These are phyloP conservation scores for Fraxinus albicans DNA, from an alignment of 305 asterid genomes.

Conservation along the genomic window DNA sequence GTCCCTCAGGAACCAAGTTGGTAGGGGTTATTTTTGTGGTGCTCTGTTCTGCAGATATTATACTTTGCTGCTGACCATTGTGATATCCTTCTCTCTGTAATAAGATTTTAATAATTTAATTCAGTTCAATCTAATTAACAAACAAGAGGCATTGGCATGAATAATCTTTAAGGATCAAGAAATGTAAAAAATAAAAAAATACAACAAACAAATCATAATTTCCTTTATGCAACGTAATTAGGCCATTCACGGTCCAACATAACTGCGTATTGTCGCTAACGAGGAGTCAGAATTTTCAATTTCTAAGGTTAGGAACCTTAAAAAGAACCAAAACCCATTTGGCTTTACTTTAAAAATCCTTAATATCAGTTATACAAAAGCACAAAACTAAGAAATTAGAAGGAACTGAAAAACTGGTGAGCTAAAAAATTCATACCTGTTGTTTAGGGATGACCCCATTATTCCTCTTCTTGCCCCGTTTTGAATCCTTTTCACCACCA, in stretches of 20 bases:
- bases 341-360: background rate
- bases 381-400: background rate
- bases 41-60: constrained; percentile 24
- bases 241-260: background rate
- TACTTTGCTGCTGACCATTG: constrained; percentile 36
- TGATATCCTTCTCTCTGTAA: constrained; percentile 43
- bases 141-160: background rate
- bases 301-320: background rate
- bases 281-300: background rate
- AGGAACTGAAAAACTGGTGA: constrained; percentile 6
- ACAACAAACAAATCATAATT: background rate
- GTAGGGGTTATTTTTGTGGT: constrained; percentile 20
- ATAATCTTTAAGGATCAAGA: background rate
- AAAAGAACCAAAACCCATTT: too few relatives aligned
- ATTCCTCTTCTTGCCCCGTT: constrained; percentile 41
- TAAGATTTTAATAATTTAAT: constrained; percentile 11
- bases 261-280: background rate
- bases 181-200: background rate
- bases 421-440: constrained; percentile 29
- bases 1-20: constrained; percentile 30
- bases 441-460: constrained; percentile 42
- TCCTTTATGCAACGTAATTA: background rate
- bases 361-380: background rate
- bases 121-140: constrained; percentile 16
- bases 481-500: constrained; percentile 46